Base-by-base conservation (phyloP, 2,329 filamentous ascomycete species). In the Fusarium sp. region DNA sequence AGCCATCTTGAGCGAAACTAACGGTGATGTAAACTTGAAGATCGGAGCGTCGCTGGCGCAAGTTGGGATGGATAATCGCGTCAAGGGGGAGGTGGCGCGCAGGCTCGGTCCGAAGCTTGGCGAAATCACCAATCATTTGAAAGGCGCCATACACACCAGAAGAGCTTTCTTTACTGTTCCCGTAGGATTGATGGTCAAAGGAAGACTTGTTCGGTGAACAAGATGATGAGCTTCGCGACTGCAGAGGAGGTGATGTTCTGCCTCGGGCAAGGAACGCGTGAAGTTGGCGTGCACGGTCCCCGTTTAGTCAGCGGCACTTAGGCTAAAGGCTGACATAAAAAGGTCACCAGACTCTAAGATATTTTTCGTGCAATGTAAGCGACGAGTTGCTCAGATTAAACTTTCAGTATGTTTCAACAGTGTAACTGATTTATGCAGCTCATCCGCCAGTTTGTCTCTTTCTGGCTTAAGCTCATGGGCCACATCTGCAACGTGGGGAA, bases 221-320 rank as follows among this genome's bases (percentile, higher is more conserved):
- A 22, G 69, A 71, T 72, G 79, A 81, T 80, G 78, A 63, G 62
- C 68, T 71, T 74, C 73, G 72, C 69, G 70, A 76, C 77, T 77
- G 72, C 74, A 79, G 77, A 73, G 35, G 57, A 60, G 45, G 44
- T 53, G 45, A 60, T 53, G 57, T 32, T 60, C 57, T 60, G 45
- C 57, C 45, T 53, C 35, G 67, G 65, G 65, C 69, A 60, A 65
- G 55, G 82, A 84, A 83, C 83, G 83, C 83, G 83, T 83, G 82
- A 83, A 81, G 82, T 83, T 72, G 75, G 67, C 73, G 72, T 68
- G 81, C 80, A 80, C 81, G 80, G 80, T 62, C 80, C 61, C 38
- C 20, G 10, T 45, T 66, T 68, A 68, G 63, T 68, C 65, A 68
- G 63, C 65, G 44, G 35, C 6, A n/a, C 26, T 2, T 17, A 17